phyloP scores from a whole-genome alignment of 805 yeast genomes.

The Blastobotrys peoriensis region DNA sequence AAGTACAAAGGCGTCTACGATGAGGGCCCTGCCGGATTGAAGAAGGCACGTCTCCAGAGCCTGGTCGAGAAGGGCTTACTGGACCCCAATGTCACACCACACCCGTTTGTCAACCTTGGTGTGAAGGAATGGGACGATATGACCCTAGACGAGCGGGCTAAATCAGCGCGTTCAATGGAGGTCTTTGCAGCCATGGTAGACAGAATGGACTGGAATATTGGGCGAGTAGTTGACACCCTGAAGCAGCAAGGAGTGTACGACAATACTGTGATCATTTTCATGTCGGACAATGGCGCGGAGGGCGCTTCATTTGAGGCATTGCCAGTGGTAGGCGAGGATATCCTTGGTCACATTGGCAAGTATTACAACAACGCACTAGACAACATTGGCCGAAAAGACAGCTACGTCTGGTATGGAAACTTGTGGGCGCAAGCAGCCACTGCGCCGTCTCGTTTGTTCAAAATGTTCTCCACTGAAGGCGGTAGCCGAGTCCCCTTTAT shows the following conservation, averaged over 20 bases:
- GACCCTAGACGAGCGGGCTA: constrained; percentile 32
- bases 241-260: constrained; percentile 42
- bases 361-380: constrained; percentile 39
- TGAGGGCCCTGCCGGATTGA: constrained; percentile 42
- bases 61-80: constrained; percentile 44
- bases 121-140: constrained; percentile 41
- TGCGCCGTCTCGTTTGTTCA: constrained; percentile 49
- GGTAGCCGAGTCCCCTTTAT: constrained; percentile 55
- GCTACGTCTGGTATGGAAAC: constrained; percentile 48
- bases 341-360: constrained; percentile 24
- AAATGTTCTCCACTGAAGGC: constrained; percentile 55
- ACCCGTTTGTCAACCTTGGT: constrained; percentile 21
- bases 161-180: constrained; percentile 45
- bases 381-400: constrained; percentile 44
- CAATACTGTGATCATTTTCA: constrained; percentile 51
- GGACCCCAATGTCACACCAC: constrained; percentile 36
- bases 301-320: constrained; percentile 53
- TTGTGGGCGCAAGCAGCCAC: constrained; percentile 62
- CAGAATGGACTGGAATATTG: constrained; percentile 45
- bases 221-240: constrained; percentile 40
- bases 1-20: constrained; percentile 45
- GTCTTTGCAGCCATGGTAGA: constrained; percentile 63
- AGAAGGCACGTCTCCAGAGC: constrained; percentile 35
- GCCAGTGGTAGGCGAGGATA: constrained; percentile 31
- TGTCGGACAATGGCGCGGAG: constrained; percentile 64